Conservation (phyloP, 1,284 basidiomycete species). For the Cutaneotrichosporon mucoides region DNA sequence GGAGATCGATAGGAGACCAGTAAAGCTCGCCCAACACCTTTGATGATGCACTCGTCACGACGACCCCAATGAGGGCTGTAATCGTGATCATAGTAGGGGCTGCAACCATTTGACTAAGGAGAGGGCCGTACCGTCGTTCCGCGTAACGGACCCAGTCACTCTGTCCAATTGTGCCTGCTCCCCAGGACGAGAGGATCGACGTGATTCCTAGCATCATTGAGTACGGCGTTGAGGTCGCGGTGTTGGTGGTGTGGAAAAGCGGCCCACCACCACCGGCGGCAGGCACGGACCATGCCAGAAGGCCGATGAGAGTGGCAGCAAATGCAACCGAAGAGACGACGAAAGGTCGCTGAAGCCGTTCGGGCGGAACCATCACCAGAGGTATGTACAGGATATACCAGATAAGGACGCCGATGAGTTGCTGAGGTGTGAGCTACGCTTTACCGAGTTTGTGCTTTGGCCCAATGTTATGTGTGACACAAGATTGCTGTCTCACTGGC, state of each 20-base stretch:
- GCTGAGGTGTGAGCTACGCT: too few species aligned
- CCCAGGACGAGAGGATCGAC: constrained; percentile 28
- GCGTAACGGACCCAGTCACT: constrained; percentile 37
- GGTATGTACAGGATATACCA: constrained; percentile 33
- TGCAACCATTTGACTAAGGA: constrained; percentile 24
- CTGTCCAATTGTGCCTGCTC: constrained; percentile 31
- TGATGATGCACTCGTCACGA: constrained; percentile 27
- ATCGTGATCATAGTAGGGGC: constrained; percentile 30
- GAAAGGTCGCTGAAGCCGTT: constrained; percentile 33
- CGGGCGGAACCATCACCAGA: constrained; percentile 30
- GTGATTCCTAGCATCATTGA: constrained; percentile 37
- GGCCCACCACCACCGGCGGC: constrained; percentile 29
- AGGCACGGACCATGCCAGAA: constrained; percentile 29
- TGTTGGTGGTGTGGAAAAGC: constrained; percentile 27
- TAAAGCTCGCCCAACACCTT: constrained; percentile 24
- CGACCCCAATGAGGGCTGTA: constrained; percentile 28
- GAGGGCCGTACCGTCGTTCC: constrained; percentile 22
- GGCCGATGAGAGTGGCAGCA: constrained; percentile 28
- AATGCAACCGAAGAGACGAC: constrained; percentile 28
- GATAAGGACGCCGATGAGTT: constrained; percentile 29
- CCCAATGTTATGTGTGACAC: too few species aligned
- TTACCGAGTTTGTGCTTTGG: too few species aligned
- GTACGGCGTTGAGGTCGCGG: constrained; percentile 19
- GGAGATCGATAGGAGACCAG: constrained; percentile 30
- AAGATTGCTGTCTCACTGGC: too few species aligned